Percentiles rank a stretch among this genome's conserved stretches.
phyloP scores from a whole-genome alignment of 2,329 filamentous ascomycete genomes.

The Spiromastix sp. region DNA sequence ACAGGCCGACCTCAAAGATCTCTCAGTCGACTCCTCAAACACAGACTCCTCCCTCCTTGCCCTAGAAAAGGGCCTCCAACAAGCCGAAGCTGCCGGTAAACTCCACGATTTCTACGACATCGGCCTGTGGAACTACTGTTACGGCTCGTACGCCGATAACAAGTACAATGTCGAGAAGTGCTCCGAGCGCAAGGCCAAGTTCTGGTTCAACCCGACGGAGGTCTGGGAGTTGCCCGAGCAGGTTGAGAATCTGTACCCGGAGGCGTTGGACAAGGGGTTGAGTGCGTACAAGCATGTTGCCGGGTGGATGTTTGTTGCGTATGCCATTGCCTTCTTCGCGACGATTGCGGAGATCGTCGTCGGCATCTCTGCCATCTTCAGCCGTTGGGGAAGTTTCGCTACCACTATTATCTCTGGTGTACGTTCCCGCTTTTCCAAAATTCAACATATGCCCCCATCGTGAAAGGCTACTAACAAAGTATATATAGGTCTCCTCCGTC shows the following conservation, averaged over 20 bases:
- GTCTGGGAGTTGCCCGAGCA: constrained; percentile 51
- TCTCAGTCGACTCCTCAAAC: constrained; percentile 40
- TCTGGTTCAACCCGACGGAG: constrained; percentile 63
- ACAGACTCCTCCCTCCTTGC: constrained; percentile 27
- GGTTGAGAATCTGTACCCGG: constrained; percentile 54
- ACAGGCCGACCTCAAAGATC: constrained; percentile 51
- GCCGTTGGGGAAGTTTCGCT: constrained; percentile 67
- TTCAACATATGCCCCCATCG: constrained; percentile 4
- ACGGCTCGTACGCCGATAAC: constrained; percentile 44
- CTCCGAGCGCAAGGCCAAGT: constrained; percentile 61
- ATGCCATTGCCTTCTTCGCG: constrained; percentile 60
- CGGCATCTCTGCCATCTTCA: constrained; percentile 75
- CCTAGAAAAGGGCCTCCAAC: constrained; percentile 22
- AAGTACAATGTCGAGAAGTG: constrained; percentile 49
- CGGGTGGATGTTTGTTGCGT: constrained; percentile 76
- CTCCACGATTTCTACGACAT: constrained; percentile 72
- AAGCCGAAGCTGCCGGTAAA: constrained; percentile 35
- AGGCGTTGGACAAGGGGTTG: constrained; percentile 55
- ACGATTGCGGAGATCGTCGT: constrained; percentile 64
- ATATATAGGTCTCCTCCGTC: constrained; percentile 37
- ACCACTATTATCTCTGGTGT: constrained; percentile 67
- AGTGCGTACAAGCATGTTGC: constrained; percentile 62
- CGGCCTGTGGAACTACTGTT: constrained; percentile 81
- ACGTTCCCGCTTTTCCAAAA: constrained; percentile 24
- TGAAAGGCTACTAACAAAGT: constrained; percentile 10